phyloP scores from a whole-genome alignment of 306 rosid genomes.

The Sesbania bispinosa region DNA sequence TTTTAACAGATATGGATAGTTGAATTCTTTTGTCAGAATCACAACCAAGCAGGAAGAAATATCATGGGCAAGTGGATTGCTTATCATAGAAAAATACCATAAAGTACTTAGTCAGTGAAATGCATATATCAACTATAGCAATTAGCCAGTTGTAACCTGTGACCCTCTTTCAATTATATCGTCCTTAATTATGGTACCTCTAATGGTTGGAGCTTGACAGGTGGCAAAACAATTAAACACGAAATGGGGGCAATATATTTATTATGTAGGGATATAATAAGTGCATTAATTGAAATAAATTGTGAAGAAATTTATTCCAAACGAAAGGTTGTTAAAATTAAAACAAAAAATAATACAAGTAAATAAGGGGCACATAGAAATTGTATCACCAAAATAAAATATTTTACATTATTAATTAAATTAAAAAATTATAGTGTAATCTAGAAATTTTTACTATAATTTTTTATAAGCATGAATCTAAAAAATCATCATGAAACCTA shows the following conservation, averaged over 20 bases:
- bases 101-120: neutral
- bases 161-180: neutral
- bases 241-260: neutral
- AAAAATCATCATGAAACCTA: no score
- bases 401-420: neutral
- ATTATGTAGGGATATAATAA: no score
- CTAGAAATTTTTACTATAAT: no score
- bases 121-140: neutral
- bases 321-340: neutral
- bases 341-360: neutral
- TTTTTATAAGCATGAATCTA: no score
- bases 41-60: conserved; percentile 24
- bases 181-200: neutral
- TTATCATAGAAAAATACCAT: conserved; percentile 18
- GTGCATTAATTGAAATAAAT: no score
- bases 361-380: no score
- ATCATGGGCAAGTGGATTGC: conserved; percentile 17
- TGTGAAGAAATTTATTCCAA: neutral
- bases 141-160: neutral
- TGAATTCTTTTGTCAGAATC: conserved; percentile 18
- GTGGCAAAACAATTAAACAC: neutral
- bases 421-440: no score
- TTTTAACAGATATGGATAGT: neutral
- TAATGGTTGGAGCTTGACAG: neutral
- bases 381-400: neutral